A percentile compares a stretch with the other conserved stretches of the same genome.
These are phyloP conservation scores for Penicillium atrosanguineum DNA, from an alignment of 495 filamentous ascomycete species.

Conservation along the genomic window DNA sequence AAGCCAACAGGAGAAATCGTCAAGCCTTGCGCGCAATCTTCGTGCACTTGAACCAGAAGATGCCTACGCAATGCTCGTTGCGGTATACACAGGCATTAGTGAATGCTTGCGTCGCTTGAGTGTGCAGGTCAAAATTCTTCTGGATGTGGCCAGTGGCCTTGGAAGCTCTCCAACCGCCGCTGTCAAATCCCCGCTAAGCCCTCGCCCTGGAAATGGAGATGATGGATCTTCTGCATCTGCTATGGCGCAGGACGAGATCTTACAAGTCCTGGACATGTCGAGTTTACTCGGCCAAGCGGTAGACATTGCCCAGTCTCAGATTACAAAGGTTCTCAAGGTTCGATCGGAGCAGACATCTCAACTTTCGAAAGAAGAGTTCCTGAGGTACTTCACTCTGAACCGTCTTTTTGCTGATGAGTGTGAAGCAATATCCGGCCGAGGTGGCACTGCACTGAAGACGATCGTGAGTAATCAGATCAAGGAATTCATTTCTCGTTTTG, in stretches of 20 bases:
- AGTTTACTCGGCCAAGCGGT: conserved; percentile 93
- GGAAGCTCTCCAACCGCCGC: conserved; percentile 32
- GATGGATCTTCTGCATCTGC: conserved; percentile 23
- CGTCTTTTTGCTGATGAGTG: conserved; percentile 95
- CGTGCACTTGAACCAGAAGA: conserved; percentile 78
- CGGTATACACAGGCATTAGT: conserved; percentile 81
- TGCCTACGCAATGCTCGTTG: conserved; percentile 80
- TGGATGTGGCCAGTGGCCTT: conserved; percentile 87
- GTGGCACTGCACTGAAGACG: conserved; percentile 78
- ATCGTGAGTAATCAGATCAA: conserved; percentile 89
- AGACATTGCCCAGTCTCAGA: conserved; percentile 87
- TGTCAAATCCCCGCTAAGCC: conserved; percentile 49
- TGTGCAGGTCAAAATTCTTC: conserved; percentile 90
- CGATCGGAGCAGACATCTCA: conserved; percentile 79
- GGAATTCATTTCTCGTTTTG: conserved; percentile 77
- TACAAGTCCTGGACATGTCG: conserved; percentile 83
- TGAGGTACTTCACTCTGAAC: conserved; percentile 92
- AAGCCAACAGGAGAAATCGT: conserved; percentile 84
- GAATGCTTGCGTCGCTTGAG: conserved; percentile 82
- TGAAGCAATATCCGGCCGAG: conserved; percentile 88
- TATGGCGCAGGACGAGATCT: conserved; percentile 71
- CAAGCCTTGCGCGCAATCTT: conserved; percentile 86
- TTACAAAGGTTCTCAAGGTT: conserved; percentile 87
- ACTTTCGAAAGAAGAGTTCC: conserved; percentile 71
- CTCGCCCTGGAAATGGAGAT: conserved; percentile 34